These are phyloP conservation scores for apple (Malus domestica) DNA, from an alignment of 306 rosid genomes.

Conservation along the genomic window ASM211411v1 NC_041803.1:2565001-2565500, in stretches of 20 bases:
- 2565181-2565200: too few relatives aligned
- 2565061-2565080: too few relatives aligned
- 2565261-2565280: neutral
- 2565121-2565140: too few relatives aligned
- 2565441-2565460: neutral
- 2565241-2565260: neutral
- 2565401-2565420: neutral
- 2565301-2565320: neutral
- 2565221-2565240: too few relatives aligned
- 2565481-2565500: too few relatives aligned
- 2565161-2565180: neutral
- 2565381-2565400: neutral
- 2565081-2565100: too few relatives aligned
- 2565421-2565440: neutral
- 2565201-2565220: too few relatives aligned
- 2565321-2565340: neutral
- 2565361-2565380: neutral
- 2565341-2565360: neutral
- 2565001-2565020: too few relatives aligned
- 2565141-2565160: too few relatives aligned
- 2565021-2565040: too few relatives aligned
- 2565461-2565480: neutral
- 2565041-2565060: too few relatives aligned
- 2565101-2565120: too few relatives aligned
- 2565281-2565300: conserved; percentile 6